These are phyloP conservation scores for Leccinum longicurvipes DNA, from an alignment of 768 basidiomycete species.

Conservation along the genomic window DNA sequence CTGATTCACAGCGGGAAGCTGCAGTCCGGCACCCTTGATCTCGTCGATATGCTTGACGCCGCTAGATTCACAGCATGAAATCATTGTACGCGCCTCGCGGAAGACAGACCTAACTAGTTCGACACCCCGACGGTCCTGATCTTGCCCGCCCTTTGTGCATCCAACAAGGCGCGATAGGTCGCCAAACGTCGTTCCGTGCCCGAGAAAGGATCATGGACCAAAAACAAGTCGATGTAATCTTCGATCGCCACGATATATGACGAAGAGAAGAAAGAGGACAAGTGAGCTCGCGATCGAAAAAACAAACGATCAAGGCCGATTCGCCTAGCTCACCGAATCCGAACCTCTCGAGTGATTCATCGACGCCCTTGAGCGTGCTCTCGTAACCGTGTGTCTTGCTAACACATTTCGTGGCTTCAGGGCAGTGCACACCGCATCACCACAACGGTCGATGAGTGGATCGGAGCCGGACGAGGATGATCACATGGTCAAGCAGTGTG, in stretches of 20 bases:
- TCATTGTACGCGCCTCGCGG: neutral
- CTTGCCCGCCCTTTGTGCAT: constrained; percentile 61
- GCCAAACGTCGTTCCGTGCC: constrained; percentile 63
- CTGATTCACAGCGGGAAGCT: constrained; percentile 74
- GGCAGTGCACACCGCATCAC: neutral
- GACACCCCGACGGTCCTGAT: constrained; percentile 76
- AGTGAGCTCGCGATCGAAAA: neutral
- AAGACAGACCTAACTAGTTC: constrained; percentile 58
- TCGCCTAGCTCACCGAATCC: constrained; percentile 47
- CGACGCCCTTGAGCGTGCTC: constrained; percentile 53
- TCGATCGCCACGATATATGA: neutral
- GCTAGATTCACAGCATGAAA: constrained; percentile 35
- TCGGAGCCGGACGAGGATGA: neutral
- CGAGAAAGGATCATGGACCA: constrained; percentile 72
- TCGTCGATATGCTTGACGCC: constrained; percentile 72
- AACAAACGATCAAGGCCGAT: neutral
- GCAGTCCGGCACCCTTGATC: constrained; percentile 57
- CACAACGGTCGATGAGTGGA: neutral
- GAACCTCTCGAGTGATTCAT: constrained; percentile 57
- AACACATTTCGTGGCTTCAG: constrained; percentile 57
- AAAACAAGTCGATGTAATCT: constrained; percentile 72
- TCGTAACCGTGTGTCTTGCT: constrained; percentile 62
- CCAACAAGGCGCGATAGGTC: constrained; percentile 67
- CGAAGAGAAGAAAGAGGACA: too few relatives aligned
- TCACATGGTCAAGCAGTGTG: neutral